These are phyloP conservation scores for Blastomyces parvus DNA, from an alignment of 2,329 filamentous ascomycete species.

Conservation along the genomic window DNA sequence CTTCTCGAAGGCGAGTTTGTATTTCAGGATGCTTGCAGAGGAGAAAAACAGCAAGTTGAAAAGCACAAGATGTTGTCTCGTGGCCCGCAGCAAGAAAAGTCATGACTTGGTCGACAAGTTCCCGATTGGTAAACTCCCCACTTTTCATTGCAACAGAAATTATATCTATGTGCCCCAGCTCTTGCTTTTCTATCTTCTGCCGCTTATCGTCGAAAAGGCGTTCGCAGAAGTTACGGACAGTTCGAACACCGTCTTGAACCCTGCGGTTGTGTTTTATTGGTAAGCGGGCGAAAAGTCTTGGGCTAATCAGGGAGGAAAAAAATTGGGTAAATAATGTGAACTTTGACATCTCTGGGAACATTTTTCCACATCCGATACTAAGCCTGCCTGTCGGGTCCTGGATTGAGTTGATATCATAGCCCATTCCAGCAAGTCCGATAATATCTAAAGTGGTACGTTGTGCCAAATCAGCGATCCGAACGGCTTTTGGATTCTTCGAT, in stretches of 20 bases:
- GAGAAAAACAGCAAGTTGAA: slow-evolving; percentile 66
- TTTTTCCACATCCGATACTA: slow-evolving; percentile 29
- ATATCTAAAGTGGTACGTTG: slow-evolving; percentile 64
- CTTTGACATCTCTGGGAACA: slow-evolving; percentile 18
- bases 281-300: background rate
- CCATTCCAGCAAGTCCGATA: slow-evolving; percentile 62
- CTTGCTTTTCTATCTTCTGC: slow-evolving; percentile 40
- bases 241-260: slow-evolving; percentile 45
- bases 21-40: slow-evolving; percentile 57
- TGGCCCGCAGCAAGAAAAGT: slow-evolving; percentile 77
- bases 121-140: slow-evolving; percentile 65
- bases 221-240: slow-evolving; percentile 57
- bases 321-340: slow-evolving; percentile 17
- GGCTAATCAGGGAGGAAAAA: slow-evolving; percentile 21
- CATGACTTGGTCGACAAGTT: slow-evolving; percentile 83
- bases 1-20: slow-evolving; percentile 57
- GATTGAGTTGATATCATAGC: slow-evolving; percentile 60
- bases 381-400: slow-evolving; percentile 52
- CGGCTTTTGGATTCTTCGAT: slow-evolving; percentile 24
- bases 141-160: slow-evolving; percentile 69
- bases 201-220: slow-evolving; percentile 65
- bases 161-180: slow-evolving; percentile 53
- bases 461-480: slow-evolving; percentile 55
- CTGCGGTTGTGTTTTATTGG: slow-evolving; percentile 50
- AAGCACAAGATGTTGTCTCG: slow-evolving; percentile 65